phyloP scores from a whole-genome alignment of 202 grass and related monocot genomes.

The Musa balbisiana region DNA sequence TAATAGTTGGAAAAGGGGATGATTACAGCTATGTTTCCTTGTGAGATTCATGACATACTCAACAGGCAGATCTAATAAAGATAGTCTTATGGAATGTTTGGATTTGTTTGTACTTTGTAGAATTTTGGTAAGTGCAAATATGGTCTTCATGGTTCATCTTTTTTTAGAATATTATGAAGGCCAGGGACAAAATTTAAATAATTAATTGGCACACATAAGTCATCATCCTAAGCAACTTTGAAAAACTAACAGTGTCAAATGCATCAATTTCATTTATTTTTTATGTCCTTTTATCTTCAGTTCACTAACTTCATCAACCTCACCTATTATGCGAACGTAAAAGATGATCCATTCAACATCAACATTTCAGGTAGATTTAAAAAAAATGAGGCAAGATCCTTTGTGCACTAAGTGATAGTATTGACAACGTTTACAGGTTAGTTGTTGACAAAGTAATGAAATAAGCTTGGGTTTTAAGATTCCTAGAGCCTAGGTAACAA shows the following conservation, averaged over 20 bases:
- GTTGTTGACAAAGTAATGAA: constrained; percentile 2
- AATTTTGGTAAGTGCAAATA: neutral
- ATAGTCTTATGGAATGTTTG: no score
- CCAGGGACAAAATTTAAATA: neutral
- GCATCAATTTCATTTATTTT: no score
- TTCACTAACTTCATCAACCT: no score
- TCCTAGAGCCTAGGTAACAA: neutral
- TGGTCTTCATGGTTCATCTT: neutral
- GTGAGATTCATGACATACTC: no score
- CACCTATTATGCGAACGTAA: no score
- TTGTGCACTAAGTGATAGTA: neutral
- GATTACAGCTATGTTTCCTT: no score
- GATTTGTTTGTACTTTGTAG: neutral
- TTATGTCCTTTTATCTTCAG: no score
- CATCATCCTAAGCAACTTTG: neutral
- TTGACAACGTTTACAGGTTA: neutral
- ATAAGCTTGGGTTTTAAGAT: neutral
- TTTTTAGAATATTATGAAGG: neutral
- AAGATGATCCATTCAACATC: no score
- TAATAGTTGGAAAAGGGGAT: no score
- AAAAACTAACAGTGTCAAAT: neutral
- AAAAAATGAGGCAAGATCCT: no score
- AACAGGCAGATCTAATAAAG: no score
- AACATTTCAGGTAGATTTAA: no score
- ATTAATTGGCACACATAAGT: neutral